phyloP scores from a whole-genome alignment of 371 early-diverging fungal genomes.

The Chytridiales sp. region DNA sequence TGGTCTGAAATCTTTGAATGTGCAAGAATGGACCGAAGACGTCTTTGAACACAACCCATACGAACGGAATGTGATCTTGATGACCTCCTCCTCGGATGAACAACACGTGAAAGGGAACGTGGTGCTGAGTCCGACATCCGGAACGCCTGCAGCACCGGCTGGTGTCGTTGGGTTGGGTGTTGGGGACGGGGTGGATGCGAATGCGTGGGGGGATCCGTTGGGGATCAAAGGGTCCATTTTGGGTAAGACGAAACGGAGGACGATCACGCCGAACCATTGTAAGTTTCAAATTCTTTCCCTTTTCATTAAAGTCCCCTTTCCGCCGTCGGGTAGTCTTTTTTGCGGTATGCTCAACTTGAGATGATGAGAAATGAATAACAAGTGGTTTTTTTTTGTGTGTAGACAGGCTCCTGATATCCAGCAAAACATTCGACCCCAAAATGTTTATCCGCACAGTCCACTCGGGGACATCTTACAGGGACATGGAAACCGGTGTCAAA shows the following conservation, averaged over 20 bases:
- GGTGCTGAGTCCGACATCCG: background rate
- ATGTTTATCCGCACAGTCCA: constrained; percentile 83
- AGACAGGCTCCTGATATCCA: constrained; percentile 41
- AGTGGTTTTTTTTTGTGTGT: background rate
- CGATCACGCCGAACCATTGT: background rate
- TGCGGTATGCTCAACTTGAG: background rate
- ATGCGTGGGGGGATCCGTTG: constrained; percentile 43
- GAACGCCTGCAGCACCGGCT: background rate
- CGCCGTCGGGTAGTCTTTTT: background rate
- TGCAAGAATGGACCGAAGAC: constrained; percentile 35
- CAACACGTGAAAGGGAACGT: background rate
- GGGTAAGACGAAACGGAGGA: constrained; percentile 17
- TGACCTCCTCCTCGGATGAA: background rate
- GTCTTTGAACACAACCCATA: background rate
- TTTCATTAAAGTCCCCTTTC: constrained; percentile 2
- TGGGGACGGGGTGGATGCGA: constrained; percentile 6
- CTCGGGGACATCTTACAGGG: constrained; percentile 74
- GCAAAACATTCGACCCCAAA: constrained; percentile 76
- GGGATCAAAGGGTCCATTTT: constrained; percentile 36
- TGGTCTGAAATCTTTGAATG: constrained; percentile 32
- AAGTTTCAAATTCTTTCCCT: background rate
- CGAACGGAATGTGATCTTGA: background rate
- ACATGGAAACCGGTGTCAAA: constrained; percentile 71
- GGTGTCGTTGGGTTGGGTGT: background rate
- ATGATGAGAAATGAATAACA: background rate